Base-by-base conservation (phyloP, 305 asterid genomes). In the Andrographis paniculata region DNA sequence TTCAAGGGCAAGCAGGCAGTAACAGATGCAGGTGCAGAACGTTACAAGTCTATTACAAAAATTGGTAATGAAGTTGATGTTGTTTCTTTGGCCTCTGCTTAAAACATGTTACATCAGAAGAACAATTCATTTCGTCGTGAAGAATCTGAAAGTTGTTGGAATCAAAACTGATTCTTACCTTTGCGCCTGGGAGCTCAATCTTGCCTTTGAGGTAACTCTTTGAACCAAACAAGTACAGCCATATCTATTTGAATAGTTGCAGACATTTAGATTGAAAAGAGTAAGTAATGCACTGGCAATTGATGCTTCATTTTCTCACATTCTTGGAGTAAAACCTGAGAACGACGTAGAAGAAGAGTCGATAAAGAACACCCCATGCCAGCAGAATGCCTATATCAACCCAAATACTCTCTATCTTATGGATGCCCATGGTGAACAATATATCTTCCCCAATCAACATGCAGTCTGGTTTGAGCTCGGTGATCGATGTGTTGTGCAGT, bases 271-370 rank as follows among this genome's bases (percentile, higher is more conserved):
- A 4, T 6, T 50, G 20, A 33, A 20, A 20, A 14, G 21, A 51
- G 24, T 0, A n/a, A n/a, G n/a, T n/a, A n/a, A n/a, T n/a, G n/a
- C n/a, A n/a, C n/a, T n/a, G n/a, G n/a, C 3, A 9, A 58, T 5
- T 5, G 2, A 8, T 19, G 18, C 53, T 56, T 78, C 68, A 87
- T 66, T 84, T 84, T 51, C 95, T 68, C 65, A 68, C 84, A 35
- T 84, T 84, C 73, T 83, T 87, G 66, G 95, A 87, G 62, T 87
- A 78, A 53, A 87, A 84, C 43, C 93, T 69, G 48, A 87, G 85
- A 55, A 87, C 95, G 43, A 80, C 52, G 20, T 87, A 84, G 75
- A 87, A 83, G 49, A 75, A 64, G 45, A 80, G 71, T 15, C 94
- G 72, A 61, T 84, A 80, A 10, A 80, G 74, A 56, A 80, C 86